Percentiles rank a stretch among this genome's conserved stretches.
These are phyloP conservation scores for Cordyceps cateniannulata DNA, from an alignment of 2,329 filamentous ascomycete species.

Conservation along the genomic window DNA sequence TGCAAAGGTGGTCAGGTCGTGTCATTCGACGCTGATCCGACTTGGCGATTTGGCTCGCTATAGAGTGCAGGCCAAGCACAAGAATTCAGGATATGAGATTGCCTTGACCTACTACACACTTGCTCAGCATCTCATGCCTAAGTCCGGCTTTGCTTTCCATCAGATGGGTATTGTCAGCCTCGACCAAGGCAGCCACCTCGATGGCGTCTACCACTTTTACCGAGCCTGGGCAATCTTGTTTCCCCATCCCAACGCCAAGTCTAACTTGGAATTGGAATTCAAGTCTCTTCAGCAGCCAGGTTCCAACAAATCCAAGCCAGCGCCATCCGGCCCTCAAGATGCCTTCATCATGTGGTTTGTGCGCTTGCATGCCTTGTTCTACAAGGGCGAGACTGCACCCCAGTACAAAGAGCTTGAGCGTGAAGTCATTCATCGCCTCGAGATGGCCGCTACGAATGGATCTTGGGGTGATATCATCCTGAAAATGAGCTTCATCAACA, in stretches of 20 bases:
- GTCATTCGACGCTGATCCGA: slow-evolving; percentile 76
- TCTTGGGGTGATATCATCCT: slow-evolving; percentile 59
- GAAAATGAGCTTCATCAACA: slow-evolving; percentile 79
- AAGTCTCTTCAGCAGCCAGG: slow-evolving; percentile 40
- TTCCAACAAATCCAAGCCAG: slow-evolving; percentile 26
- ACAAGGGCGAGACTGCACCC: slow-evolving; percentile 66
- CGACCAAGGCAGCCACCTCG: slow-evolving; percentile 70
- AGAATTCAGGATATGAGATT: slow-evolving; percentile 68
- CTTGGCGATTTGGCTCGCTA: slow-evolving; percentile 89
- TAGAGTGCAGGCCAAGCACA: slow-evolving; percentile 65
- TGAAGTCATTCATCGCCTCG: slow-evolving; percentile 74
- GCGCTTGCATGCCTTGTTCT: slow-evolving; percentile 78
- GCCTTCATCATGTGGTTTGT: slow-evolving; percentile 76
- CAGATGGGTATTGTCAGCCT: slow-evolving; percentile 84
- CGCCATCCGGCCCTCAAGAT: slow-evolving; percentile 45
- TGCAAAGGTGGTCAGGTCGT: slow-evolving; percentile 61
- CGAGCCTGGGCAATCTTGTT: slow-evolving; percentile 68
- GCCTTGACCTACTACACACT: slow-evolving; percentile 81
- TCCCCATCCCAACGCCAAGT: slow-evolving; percentile 66
- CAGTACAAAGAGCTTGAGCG: slow-evolving; percentile 76
- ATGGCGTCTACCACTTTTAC: slow-evolving; percentile 85
- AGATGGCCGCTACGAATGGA: slow-evolving; percentile 64
- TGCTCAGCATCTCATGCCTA: slow-evolving; percentile 70
- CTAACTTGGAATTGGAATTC: slow-evolving; percentile 77
- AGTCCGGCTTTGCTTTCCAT: slow-evolving; percentile 77